Percentiles rank a stretch among this genome's conserved stretches.
Conservation (phyloP, 2,329 filamentous ascomycete genomes). For the Fusarium cicatricum region DNA sequence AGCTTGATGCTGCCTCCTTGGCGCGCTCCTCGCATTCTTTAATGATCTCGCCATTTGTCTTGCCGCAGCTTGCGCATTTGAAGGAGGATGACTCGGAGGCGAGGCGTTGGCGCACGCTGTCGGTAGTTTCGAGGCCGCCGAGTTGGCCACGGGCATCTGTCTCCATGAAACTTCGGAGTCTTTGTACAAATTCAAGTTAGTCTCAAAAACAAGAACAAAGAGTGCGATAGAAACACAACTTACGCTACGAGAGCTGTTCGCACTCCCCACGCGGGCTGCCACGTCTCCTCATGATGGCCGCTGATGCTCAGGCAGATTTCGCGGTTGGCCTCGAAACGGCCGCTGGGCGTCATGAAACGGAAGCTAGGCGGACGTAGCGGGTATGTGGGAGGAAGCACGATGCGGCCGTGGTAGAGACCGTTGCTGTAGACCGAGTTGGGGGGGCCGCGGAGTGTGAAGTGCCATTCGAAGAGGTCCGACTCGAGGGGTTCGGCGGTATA, state of each 20-base stretch:
- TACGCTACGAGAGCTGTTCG: conserved; percentile 80
- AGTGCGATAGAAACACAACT: conserved; percentile 36
- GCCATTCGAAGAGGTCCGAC: conserved; percentile 95
- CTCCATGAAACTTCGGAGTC: conserved; percentile 90
- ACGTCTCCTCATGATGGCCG: conserved; percentile 96
- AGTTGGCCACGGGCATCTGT: conserved; percentile 87
- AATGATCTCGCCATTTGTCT: conserved; percentile 78
- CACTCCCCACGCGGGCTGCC: conserved; percentile 98
- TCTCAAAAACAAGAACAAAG: fast-evolving
- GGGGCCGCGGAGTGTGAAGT: conserved; percentile 94
- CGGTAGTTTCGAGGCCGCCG: conserved; percentile 82
- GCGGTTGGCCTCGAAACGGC: conserved; percentile 93
- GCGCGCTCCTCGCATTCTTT: conserved; percentile 71
- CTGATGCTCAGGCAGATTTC: conserved; percentile 96
- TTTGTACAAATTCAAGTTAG: conserved; percentile 34
- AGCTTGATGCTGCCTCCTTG: conserved; percentile 45
- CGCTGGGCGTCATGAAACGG: conserved; percentile 90
- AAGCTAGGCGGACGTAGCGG: conserved; percentile 94
- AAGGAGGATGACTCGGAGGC: conserved; percentile 73
- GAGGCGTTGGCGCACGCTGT: conserved; percentile 71
- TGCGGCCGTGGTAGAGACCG: conserved; percentile 95
- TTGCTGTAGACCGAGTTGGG: conserved; percentile 79
- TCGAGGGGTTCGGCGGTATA: conserved; percentile 88
- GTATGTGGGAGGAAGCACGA: conserved; percentile 88
- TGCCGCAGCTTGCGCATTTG: conserved; percentile 75